Evolutionary conservation across 1,139 yeast species (phyloP).

Genomic region (Saccharomyces pastorianus): DNA sequence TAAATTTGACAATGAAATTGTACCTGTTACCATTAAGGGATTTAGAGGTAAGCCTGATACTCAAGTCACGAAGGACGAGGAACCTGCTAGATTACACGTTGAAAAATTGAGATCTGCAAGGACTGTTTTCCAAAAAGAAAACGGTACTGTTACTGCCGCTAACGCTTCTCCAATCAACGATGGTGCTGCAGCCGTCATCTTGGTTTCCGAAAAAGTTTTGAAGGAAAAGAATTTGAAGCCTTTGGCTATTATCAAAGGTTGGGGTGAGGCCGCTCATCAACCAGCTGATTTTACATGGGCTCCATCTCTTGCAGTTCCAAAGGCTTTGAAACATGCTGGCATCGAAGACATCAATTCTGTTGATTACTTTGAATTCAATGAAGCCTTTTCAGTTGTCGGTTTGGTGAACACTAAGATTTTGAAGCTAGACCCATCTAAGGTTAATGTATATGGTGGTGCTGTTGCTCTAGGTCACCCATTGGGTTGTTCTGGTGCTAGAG

Average conservation of each 20-base stretch:
- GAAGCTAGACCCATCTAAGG: conserved; percentile 54
- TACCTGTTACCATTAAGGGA: conserved; percentile 84
- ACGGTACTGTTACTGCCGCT: conserved; percentile 93
- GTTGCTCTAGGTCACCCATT: conserved; percentile 96
- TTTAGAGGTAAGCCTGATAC: conserved; percentile 87
- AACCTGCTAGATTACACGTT: conserved; percentile 64
- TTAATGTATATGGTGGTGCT: conserved; percentile 96
- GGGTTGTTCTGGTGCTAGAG: conserved; percentile 96
- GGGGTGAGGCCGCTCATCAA: conserved; percentile 97
- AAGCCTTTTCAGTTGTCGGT: conserved; percentile 95
- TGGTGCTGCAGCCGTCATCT: conserved; percentile 91
- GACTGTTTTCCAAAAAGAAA: conserved; percentile 84
- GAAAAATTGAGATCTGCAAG: conserved; percentile 70
- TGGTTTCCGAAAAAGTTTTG: conserved; percentile 75
- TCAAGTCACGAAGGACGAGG: conserved; percentile 62
- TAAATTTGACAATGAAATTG: conserved; percentile 71
- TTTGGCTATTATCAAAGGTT: conserved; percentile 76
- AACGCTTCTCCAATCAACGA: conserved; percentile 93
- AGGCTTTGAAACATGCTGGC: conserved; percentile 85
- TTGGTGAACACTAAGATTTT: conserved; percentile 77
- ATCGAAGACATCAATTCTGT: conserved; percentile 44
- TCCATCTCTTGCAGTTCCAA: conserved; percentile 88
- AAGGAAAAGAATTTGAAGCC: conserved; percentile 82
- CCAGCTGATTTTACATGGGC: conserved; percentile 94
- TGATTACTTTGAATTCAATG: conserved; percentile 76